Percentiles rank a stretch among this genome's conserved stretches.
These are phyloP conservation scores for Thraustotheca clavata DNA, from an alignment of 352 stramenopile species.

Conservation along the genomic window DNA sequence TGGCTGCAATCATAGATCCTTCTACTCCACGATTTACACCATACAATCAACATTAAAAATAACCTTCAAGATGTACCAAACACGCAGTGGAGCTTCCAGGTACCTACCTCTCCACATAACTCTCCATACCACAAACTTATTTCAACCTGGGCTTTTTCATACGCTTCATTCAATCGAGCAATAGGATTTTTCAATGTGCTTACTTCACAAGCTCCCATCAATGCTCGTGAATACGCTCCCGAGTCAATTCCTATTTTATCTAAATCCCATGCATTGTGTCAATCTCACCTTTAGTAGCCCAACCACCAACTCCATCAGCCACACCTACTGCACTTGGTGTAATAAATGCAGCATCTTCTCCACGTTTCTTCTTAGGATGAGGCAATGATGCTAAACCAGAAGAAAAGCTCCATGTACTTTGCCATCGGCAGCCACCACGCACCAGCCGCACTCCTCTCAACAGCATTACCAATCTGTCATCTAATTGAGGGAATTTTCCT, in stretches of 20 bases:
- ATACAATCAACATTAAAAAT: too few relatives aligned
- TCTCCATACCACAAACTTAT: neutral
- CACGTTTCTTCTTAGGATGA: conserved; percentile 80
- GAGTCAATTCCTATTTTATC: conserved; percentile 66
- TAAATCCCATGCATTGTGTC: neutral
- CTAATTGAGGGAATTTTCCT: too few relatives aligned
- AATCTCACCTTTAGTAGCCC: conserved; percentile 58
- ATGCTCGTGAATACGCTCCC: conserved; percentile 76
- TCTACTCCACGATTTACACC: too few relatives aligned
- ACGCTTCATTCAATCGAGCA: conserved; percentile 58
- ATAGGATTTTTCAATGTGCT: conserved; percentile 39
- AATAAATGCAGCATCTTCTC: conserved; percentile 83
- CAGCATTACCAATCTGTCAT: too few relatives aligned
- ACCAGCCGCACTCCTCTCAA: too few relatives aligned
- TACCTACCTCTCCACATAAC: conserved; percentile 1
- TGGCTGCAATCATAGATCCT: conserved; percentile 67
- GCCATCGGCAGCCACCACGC: too few relatives aligned
- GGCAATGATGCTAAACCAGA: conserved; percentile 33
- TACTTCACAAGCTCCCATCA: conserved; percentile 42
- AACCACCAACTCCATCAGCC: conserved; percentile 79
- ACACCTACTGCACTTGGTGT: conserved; percentile 67
- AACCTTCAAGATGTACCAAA: conserved; percentile 73
- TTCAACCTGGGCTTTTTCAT: conserved; percentile 47
- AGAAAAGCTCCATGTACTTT: conserved; percentile 8
- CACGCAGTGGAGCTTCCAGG: conserved; percentile 78